Percentiles rank a stretch among this genome's conserved stretches.
Conservation (phyloP, 1,139 yeast genomes). For the Wickerhamiella infanticola region DNA sequence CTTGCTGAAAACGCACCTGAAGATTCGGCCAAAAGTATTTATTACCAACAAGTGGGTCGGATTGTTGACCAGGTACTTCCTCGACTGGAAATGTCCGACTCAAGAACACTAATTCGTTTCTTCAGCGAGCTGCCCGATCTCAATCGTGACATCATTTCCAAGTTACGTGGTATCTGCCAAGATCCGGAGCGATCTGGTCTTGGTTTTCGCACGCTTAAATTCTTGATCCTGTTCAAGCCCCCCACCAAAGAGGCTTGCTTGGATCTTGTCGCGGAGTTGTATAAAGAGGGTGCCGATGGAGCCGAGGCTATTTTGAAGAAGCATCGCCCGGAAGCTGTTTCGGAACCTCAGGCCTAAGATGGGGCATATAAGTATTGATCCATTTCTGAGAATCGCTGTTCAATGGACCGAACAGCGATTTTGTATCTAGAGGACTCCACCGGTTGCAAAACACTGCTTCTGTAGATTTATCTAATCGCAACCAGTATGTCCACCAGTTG, state of each 20-base stretch:
- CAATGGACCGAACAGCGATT: constrained; percentile 8
- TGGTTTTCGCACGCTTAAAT: constrained; percentile 66
- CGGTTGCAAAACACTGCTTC: constrained; percentile 10
- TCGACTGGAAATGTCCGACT: constrained; percentile 62
- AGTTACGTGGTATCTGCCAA: constrained; percentile 57
- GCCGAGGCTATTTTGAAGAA: neutral
- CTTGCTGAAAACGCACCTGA: constrained; percentile 12
- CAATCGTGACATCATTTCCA: constrained; percentile 41
- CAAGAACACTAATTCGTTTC: constrained; percentile 64
- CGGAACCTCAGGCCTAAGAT: neutral
- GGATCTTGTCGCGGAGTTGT: constrained; percentile 32
- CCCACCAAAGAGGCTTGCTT: constrained; percentile 59
- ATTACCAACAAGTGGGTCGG: constrained; percentile 46
- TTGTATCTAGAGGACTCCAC: constrained; percentile 4
- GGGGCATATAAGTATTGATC: neutral
- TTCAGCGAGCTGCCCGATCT: constrained; percentile 77
- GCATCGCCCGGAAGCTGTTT: neutral
- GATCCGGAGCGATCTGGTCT: constrained; percentile 74
- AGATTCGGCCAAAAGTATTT: constrained; percentile 10
- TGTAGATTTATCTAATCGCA: constrained; percentile 2
- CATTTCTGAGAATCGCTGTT: constrained; percentile 10
- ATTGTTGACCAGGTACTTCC: constrained; percentile 73
- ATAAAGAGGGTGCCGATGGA: neutral
- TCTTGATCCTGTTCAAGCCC: constrained; percentile 78
- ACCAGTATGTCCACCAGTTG: constrained; percentile 10